Conservation (phyloP, 176 grass and related monocot species). For the Avena insularis region DNA sequence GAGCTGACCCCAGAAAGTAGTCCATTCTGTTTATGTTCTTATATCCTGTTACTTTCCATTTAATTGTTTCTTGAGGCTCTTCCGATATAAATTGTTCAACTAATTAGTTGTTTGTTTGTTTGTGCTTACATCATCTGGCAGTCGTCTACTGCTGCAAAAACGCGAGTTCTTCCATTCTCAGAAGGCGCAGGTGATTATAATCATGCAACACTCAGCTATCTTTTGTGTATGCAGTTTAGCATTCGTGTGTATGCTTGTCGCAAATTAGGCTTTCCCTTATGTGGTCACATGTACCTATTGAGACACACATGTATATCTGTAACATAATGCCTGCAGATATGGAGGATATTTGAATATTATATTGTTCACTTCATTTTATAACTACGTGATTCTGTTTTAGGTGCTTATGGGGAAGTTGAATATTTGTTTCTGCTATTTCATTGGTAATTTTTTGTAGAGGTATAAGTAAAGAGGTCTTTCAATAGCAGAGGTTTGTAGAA, state of each 20-base stretch:
- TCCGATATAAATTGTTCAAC: slow-evolving; percentile 3
- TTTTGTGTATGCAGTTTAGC: not conserved
- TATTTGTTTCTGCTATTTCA: not conserved
- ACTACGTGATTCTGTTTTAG: too few relatives aligned
- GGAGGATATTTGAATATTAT: not conserved
- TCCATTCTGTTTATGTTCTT: slow-evolving; percentile 33
- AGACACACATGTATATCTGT: slow-evolving; percentile 8
- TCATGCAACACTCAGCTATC: slow-evolving; percentile 3
- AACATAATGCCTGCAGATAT: not conserved
- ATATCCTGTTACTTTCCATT: not conserved
- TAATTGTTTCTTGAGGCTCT: not conserved
- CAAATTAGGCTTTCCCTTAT: not conserved
- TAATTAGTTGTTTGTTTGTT: not conserved
- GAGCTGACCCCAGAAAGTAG: slow-evolving; percentile 70
- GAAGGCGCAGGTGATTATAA: slow-evolving; percentile 66
- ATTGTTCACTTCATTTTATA: not conserved
- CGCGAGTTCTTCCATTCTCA: slow-evolving; percentile 87
- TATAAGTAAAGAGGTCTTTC: not conserved
- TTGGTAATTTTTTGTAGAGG: not conserved
- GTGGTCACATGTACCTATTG: slow-evolving; percentile 7
- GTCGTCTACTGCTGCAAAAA: slow-evolving; percentile 68
- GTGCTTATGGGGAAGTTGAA: not conserved
- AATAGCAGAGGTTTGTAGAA: not conserved
- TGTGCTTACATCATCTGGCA: slow-evolving; percentile 54
- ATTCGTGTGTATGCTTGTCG: not conserved